A percentile compares a stretch with the other conserved stretches of the same genome.
These are phyloP conservation scores for Amanita rubescens DNA, from an alignment of 768 basidiomycete genomes.

Conservation along the genomic window DNA sequence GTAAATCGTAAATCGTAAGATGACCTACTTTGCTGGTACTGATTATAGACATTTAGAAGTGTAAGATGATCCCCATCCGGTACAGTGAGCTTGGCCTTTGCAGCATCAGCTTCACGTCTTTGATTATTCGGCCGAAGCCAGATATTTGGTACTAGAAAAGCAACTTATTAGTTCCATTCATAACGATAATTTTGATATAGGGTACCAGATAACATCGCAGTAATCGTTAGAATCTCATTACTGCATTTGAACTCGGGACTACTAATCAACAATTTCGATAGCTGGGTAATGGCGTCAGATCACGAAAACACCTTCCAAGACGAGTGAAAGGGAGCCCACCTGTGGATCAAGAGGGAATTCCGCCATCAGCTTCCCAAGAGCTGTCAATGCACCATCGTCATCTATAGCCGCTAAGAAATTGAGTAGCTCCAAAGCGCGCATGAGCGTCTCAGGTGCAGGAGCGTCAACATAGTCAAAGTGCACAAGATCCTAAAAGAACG, in stretches of 20 bases:
- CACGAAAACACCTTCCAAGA: neutral
- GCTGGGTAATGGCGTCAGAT: slow-evolving; percentile 27
- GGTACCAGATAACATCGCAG: slow-evolving; percentile 91
- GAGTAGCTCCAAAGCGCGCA: slow-evolving; percentile 91
- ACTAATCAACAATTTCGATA: slow-evolving; percentile 90
- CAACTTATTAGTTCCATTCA: neutral
- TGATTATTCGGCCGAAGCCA: slow-evolving; percentile 88
- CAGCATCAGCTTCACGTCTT: slow-evolving; percentile 85
- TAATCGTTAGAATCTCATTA: slow-evolving; percentile 91
- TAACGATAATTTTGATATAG: neutral
- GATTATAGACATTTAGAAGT: slow-evolving; percentile 91
- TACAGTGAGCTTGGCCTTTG: slow-evolving; percentile 81
- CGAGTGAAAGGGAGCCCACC: slow-evolving; percentile 31
- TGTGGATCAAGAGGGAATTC: slow-evolving; percentile 99
- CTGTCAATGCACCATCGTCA: slow-evolving; percentile 87
- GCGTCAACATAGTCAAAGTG: slow-evolving; percentile 87
- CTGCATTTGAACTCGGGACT: slow-evolving; percentile 96
- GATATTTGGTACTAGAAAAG: slow-evolving; percentile 71
- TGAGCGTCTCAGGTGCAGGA: slow-evolving; percentile 92
- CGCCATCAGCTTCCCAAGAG: slow-evolving; percentile 87
- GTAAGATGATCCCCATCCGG: slow-evolving; percentile 98
- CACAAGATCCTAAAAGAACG: slow-evolving; percentile 62
- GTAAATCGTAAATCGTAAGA: neutral
- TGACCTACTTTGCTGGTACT: slow-evolving; percentile 72
- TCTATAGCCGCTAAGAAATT: slow-evolving; percentile 91